These are phyloP conservation scores for Amphirosellinia nigrospora DNA, from an alignment of 495 filamentous ascomycete genomes.

Conservation along the genomic window DNA sequence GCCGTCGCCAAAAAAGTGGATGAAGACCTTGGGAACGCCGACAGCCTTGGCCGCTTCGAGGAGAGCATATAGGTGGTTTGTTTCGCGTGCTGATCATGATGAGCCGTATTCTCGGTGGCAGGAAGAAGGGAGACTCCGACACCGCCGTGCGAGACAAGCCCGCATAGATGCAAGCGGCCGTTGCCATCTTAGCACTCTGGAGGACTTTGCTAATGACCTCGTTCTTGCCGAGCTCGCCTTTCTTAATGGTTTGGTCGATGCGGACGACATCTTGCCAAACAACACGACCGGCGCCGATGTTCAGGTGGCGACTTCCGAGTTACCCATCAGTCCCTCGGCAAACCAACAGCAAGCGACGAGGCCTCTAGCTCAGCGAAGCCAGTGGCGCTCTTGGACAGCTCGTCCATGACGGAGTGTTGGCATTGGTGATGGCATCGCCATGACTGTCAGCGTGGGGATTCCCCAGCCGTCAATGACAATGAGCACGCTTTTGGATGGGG, in stretches of 20 bases:
- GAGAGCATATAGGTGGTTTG: slow-evolving; percentile 90
- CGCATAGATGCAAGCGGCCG: slow-evolving; percentile 89
- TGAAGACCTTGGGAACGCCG: slow-evolving; percentile 86
- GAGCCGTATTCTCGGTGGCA: slow-evolving; percentile 15
- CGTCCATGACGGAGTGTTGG: slow-evolving; percentile 89
- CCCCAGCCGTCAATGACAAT: slow-evolving; percentile 99
- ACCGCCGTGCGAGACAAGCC: slow-evolving; percentile 91
- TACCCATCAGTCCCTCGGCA: slow-evolving; percentile 97
- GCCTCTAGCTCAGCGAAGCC: slow-evolving; percentile 91
- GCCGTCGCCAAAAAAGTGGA: slow-evolving; percentile 99
- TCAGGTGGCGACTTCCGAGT: slow-evolving; percentile 97
- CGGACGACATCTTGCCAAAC: slow-evolving; percentile 99
- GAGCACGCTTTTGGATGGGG: slow-evolving; percentile 90
- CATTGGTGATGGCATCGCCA: slow-evolving; percentile 93
- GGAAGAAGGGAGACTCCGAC: slow-evolving; percentile 58
- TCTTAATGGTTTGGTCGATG: slow-evolving; percentile 95
- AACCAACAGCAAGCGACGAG: slow-evolving; percentile 91
- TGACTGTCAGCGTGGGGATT: slow-evolving; percentile 78
- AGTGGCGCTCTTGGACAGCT: slow-evolving; percentile 74
- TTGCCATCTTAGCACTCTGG: slow-evolving; percentile 82
- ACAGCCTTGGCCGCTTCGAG: slow-evolving; percentile 87
- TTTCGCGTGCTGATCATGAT: slow-evolving; percentile 74
- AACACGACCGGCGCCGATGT: slow-evolving; percentile 96
- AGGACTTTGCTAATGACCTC: slow-evolving; percentile 79
- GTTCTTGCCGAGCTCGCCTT: slow-evolving; percentile 78